These are phyloP conservation scores for Oemleria cerasiformis DNA, from an alignment of 306 rosid species.

Conservation along the genomic window DNA sequence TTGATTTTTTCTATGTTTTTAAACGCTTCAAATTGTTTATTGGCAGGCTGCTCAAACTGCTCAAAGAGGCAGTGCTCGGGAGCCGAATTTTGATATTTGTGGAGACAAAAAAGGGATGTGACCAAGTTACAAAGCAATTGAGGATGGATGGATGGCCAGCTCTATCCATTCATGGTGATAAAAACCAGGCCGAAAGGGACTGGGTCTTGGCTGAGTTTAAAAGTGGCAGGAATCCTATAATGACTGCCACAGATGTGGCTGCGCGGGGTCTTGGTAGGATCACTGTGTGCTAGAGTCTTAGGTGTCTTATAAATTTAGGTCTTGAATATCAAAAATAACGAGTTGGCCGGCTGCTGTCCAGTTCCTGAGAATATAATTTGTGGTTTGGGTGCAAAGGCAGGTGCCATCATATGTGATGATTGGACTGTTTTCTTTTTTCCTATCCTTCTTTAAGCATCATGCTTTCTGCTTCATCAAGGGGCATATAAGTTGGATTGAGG, in stretches of 20 bases:
- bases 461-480: conserved; percentile 21
- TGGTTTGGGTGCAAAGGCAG: conserved; percentile 80
- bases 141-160: conserved; percentile 99
- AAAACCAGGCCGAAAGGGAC: conserved; percentile 92
- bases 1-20: conserved; percentile 12
- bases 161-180: conserved; percentile 95
- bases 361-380: conserved; percentile 70
- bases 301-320: conserved; percentile 45
- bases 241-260: conserved; percentile 99
- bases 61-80: conserved; percentile 70
- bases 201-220: conserved; percentile 99
- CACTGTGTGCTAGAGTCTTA: conserved; percentile 65
- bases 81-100: conserved; percentile 78
- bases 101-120: conserved; percentile 95
- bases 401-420: conserved; percentile 40
- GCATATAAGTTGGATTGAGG: conserved; percentile 36
- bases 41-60: conserved; percentile 75
- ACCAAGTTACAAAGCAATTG: conserved; percentile 84
- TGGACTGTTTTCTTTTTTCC: conserved; percentile 23
- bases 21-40: conserved; percentile 23
- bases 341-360: conserved; percentile 99
- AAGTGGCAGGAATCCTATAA: conserved; percentile 93
- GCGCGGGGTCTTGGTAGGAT: conserved; percentile 99
- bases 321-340: conserved; percentile 44
- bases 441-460: neutral